Percentiles rank a stretch among this genome's conserved stretches.
phyloP scores from a whole-genome alignment of 1,139 yeast genomes.

The Chernovozyma sophiae-reginae region DNA sequence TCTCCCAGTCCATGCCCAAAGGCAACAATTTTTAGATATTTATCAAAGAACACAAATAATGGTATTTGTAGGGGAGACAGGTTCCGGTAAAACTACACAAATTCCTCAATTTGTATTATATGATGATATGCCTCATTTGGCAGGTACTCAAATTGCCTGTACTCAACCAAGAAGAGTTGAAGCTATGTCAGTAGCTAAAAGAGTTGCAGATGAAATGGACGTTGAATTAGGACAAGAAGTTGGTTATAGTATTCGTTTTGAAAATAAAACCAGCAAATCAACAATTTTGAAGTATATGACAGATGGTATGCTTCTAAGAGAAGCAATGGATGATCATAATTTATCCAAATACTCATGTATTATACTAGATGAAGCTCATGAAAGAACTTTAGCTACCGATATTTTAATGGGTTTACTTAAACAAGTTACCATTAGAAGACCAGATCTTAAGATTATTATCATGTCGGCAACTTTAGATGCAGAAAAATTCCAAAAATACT shows the following conservation, averaged over 20 bases:
- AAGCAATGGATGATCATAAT: constrained; percentile 95
- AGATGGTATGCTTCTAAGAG: constrained; percentile 96
- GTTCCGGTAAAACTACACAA: constrained; percentile 97
- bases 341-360: constrained; percentile 80
- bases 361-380: constrained; percentile 97
- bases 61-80: constrained; percentile 99
- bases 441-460: constrained; percentile 85
- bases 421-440: constrained; percentile 72
- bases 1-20: constrained; percentile 90
- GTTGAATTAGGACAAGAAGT: constrained; percentile 88
- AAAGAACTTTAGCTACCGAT: constrained; percentile 94
- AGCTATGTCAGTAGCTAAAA: constrained; percentile 94
- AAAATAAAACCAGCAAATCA: constrained; percentile 74
- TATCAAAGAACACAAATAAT: constrained; percentile 88
- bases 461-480: constrained; percentile 99
- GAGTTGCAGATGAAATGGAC: constrained; percentile 97
- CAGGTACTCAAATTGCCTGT: constrained; percentile 84
- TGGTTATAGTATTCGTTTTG: constrained; percentile 91
- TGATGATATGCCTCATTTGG: constrained; percentile 84
- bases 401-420: constrained; percentile 92
- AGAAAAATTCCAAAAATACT: constrained; percentile 87
- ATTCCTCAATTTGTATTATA: constrained; percentile 93
- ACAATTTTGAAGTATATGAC: constrained; percentile 95
- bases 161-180: constrained; percentile 98
- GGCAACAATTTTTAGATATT: constrained; percentile 78